A percentile compares a stretch with the other conserved stretches of the same genome.
These are phyloP conservation scores for Neurospora sp. DNA, from an alignment of 495 filamentous ascomycete species.

Conservation along the genomic window DNA sequence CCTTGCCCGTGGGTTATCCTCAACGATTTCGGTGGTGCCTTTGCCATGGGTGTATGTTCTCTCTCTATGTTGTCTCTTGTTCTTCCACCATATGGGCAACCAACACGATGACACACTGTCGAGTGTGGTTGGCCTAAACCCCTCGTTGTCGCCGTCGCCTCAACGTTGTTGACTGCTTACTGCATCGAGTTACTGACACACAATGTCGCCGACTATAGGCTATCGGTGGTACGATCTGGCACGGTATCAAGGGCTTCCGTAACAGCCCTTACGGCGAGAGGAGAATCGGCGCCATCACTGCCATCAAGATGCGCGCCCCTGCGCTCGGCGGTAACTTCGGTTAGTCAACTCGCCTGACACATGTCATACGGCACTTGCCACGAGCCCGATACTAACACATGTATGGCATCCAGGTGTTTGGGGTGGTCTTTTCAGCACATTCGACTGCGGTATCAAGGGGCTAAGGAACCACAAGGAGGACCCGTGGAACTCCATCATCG, in stretches of 20 bases:
- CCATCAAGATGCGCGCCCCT: constrained; percentile 92
- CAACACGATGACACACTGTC: background rate
- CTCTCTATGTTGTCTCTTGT: background rate
- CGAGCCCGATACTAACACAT: background rate
- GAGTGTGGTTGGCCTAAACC: background rate
- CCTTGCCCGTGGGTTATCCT: constrained; percentile 95
- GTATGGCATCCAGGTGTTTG: constrained; percentile 42
- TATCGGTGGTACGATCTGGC: constrained; percentile 93
- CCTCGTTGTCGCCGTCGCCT: background rate
- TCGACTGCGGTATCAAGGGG: constrained; percentile 96
- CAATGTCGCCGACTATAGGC: constrained; percentile 34
- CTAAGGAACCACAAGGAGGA: constrained; percentile 85
- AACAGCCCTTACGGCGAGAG: constrained; percentile 87
- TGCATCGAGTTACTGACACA: background rate
- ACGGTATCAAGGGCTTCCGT: constrained; percentile 92
- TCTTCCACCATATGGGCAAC: constrained; percentile 2
- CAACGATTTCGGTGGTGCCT: constrained; percentile 94
- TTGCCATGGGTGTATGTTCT: constrained; percentile 83
- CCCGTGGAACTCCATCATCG: constrained; percentile 91
- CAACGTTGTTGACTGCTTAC: background rate
- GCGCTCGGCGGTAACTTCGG: constrained; percentile 97
- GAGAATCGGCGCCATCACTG: constrained; percentile 89
- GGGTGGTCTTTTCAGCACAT: constrained; percentile 90
- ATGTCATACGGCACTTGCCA: background rate
- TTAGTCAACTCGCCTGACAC: constrained; percentile 7